A percentile compares a stretch with the other conserved stretches of the same genome.
Evolutionary conservation across 257 asterid genomes (phyloP).

Genomic region (Fraxinus anomala): DNA sequence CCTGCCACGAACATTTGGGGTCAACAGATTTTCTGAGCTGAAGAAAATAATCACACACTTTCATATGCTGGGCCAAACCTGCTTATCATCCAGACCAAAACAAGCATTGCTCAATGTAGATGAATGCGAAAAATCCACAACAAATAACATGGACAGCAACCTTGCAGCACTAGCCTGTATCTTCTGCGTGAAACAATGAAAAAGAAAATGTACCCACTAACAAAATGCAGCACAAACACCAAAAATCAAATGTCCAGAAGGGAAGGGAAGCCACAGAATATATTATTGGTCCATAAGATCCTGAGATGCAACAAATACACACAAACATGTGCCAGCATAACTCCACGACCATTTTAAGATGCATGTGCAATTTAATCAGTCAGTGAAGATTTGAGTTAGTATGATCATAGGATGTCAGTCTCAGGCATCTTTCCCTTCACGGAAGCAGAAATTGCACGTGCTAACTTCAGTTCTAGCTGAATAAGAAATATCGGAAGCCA

Average conservation of each 20-base stretch:
- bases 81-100: constrained; percentile 82
- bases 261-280: constrained; percentile 12
- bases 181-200: constrained; percentile 48
- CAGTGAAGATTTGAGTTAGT: neutral
- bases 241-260: neutral
- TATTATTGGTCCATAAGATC: constrained; percentile 14
- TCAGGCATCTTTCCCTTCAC: neutral
- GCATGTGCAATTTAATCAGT: constrained; percentile 10
- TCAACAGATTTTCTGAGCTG: constrained; percentile 19
- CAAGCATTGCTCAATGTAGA: constrained; percentile 51
- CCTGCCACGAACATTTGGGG: constrained; percentile 49
- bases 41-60: constrained; percentile 26
- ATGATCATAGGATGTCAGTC: neutral
- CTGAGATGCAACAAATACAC: constrained; percentile 27
- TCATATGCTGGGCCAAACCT: constrained; percentile 48
- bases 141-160: constrained; percentile 67
- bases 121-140: constrained; percentile 51
- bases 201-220: constrained; percentile 23
- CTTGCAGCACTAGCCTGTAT: constrained; percentile 76
- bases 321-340: neutral
- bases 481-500: constrained; percentile 20
- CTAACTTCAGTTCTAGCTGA: constrained; percentile 5
- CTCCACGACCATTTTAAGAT: constrained; percentile 1
- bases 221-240: constrained; percentile 9
- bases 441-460: neutral